Evolutionary conservation across 163 green algal species (phyloP), one percentile per base, ranked within the genome.

Genomic region (Trebouxiophyceae sp.): DNA sequence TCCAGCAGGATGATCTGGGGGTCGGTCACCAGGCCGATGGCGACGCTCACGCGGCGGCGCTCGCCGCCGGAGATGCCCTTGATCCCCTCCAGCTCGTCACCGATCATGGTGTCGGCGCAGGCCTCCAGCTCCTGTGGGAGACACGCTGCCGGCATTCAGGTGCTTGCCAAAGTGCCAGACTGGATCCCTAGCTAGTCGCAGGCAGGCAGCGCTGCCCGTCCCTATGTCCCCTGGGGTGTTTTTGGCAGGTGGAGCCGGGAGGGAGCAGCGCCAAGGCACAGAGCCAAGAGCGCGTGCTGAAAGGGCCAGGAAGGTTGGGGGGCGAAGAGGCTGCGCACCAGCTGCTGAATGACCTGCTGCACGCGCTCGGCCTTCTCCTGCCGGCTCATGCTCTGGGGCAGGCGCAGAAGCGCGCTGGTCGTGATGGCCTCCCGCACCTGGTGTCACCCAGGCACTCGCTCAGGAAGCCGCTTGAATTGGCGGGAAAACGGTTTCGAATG

Each of bases 1-100:
- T 93, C 86, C 46, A 91, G 56, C 45, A 91, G 83, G 5, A 92
- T 72, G 4, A 80, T 69, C 2, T 20, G 31, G 5, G 85, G 72
- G 5, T 81, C 62, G 1, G 83, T 90, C 23, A 93, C 77, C 23
- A 93, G 77, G 70, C 87, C 84, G 1, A 89, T 77, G 27, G 81
- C 84, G 5, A 93, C 71, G 26, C 47, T 74, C 23, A 86, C 73
- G 1, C 86, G 64, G 2, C 81, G 71, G 44, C 82, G 81, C 80
- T 93, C 75, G 0, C 86, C 86, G 0, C 86, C 86, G n/a, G 58
- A 80, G 66, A 92, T 84, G 45, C 84, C 86, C 66, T 84, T 85
- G 22, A 86, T 69, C 19, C 68, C 62, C 1, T 76, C 54, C 33
- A 70, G 26, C 23, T 87, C 79, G 27, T 87, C 80, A 3, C 84